Base-by-base conservation (phyloP, 2,329 filamentous ascomycete species). In the Bipolaris oryzae region DNA sequence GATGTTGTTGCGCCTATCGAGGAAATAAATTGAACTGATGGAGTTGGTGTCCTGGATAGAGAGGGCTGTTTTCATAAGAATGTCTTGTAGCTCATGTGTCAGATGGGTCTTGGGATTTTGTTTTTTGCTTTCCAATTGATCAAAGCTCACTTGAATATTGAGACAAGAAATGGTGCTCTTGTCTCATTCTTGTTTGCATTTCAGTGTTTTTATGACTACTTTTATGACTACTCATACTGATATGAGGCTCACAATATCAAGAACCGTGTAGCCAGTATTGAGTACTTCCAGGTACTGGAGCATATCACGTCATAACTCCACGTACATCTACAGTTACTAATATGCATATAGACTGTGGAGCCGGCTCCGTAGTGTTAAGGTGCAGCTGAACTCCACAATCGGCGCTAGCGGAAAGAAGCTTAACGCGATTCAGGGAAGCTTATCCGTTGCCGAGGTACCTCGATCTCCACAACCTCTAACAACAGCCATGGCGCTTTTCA, bases 361-460 rank as follows among this genome's bases (percentile, higher is more conserved):
- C 21, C 21, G 20, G 23, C 42, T 44, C n/a, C 10, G 9, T 10
- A 31, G 13, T 44, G 21, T 13, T 7, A 7, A 25, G 7, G 13
- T 2, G 20, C 15, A 21, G 15, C 20, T 10, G 20, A 7, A 18
- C 34, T 10, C 34, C 33, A 38, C 45, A 10, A 7, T 31, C 28
- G 15, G 16, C 45, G 21, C 45, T 48, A 48, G 21, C 45, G n/a
- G 45, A 15, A 18, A 38, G 15, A 21, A 2, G 45, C 15, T 25
- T 38, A 47, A 11, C 45, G 21, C 34, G n/a, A 13, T 38, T 25
- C 20, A 48, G 34, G 37, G 25, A 51, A 57, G 47, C 50, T 57
- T 50, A 48, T 57, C 56, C 50, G 60, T 61, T 68, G 64, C 66
- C 66, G 66, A 69, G 66, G 66, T 69, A 44, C 57, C 57, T 60